A percentile compares a stretch with the other conserved stretches of the same genome.
Conservation (phyloP, 2,329 filamentous ascomycete genomes). For the Penicillium sp. region DNA sequence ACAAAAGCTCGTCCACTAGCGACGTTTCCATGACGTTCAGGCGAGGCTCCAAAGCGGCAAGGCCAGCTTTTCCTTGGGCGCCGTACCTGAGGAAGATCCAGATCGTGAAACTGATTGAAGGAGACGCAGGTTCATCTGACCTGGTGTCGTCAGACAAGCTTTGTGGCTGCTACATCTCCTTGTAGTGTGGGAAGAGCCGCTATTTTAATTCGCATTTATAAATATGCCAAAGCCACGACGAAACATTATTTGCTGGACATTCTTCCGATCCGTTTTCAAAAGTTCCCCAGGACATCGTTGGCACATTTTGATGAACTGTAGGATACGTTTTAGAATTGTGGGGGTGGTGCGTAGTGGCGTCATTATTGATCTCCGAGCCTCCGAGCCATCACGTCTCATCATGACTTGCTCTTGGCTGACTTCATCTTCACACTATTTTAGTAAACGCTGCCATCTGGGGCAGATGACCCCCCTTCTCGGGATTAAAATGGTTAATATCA, state of each 20-base stretch:
- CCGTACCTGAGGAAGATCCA: constrained; percentile 1
- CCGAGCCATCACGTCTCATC: neutral
- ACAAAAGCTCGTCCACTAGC: neutral
- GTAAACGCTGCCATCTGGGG: neutral
- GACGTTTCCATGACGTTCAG: constrained; percentile 8
- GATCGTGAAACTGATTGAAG: constrained; percentile 1
- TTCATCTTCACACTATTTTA: constrained; percentile 2
- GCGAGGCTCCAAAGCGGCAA: neutral
- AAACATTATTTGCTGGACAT: neutral
- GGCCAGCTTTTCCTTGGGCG: neutral
- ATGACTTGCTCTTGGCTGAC: constrained; percentile 10
- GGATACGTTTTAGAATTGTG: neutral
- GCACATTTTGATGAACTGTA: neutral
- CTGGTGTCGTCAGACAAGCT: constrained; percentile 14
- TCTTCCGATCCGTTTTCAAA: neutral
- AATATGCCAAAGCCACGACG: neutral
- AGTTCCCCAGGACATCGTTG: neutral
- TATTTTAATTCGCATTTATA: neutral
- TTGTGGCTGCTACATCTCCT: constrained; percentile 1
- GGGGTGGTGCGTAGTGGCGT: constrained; percentile 17
- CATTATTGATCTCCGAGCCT: neutral
- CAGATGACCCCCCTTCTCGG: neutral
- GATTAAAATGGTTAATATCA: neutral
- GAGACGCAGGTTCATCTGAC: constrained; percentile 7
- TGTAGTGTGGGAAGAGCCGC: neutral